Percentiles rank a stretch among this genome's conserved stretches.
Evolutionary conservation across 2,329 filamentous ascomycete species (phyloP).

Genomic region (Trichoderma koningii): DNA sequence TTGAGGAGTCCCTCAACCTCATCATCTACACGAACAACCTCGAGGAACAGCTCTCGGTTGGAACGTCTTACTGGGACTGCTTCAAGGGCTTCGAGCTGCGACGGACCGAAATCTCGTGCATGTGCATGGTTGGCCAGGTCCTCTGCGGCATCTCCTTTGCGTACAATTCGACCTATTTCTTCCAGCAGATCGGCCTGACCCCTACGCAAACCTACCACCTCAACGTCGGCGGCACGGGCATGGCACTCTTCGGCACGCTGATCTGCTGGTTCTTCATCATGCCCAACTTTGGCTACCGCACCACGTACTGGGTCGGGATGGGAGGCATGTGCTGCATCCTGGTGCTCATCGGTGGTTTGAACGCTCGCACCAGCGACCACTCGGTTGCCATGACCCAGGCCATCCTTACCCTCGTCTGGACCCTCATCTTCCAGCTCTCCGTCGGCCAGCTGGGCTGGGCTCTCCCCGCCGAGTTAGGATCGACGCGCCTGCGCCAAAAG

Average conservation of each 20-base stretch:
- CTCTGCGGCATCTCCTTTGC: conserved; percentile 34
- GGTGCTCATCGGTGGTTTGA: conserved; percentile 48
- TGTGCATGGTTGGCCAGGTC: conserved; percentile 22
- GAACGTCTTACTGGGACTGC: conserved; percentile 47
- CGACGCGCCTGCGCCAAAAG: conserved; percentile 56
- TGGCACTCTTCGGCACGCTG: conserved; percentile 47
- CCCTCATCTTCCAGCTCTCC: conserved; percentile 41
- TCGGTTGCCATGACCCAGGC: conserved; percentile 41
- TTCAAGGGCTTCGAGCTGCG: conserved; percentile 50
- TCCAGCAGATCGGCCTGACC: conserved; percentile 41
- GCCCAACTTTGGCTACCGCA: conserved; percentile 48
- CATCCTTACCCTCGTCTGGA: conserved; percentile 40
- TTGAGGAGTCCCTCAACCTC: conserved; percentile 38
- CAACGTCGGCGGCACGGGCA: conserved; percentile 44
- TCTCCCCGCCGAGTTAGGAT: conserved; percentile 46
- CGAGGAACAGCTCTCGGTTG: conserved; percentile 40
- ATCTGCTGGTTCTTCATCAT: conserved; percentile 47
- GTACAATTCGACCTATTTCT: conserved; percentile 45
- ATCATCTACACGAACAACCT: conserved; percentile 48
- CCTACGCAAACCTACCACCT: conserved; percentile 38
- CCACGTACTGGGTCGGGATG: conserved; percentile 48
- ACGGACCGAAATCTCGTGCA: conserved; percentile 53
- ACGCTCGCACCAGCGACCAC: conserved; percentile 36
- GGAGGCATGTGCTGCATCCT: conserved; percentile 44
- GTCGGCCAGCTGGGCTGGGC: conserved; percentile 44